Evolutionary conservation across 768 basidiomycete genomes (phyloP).

Genomic region (Xanthoconium stramineum): DNA sequence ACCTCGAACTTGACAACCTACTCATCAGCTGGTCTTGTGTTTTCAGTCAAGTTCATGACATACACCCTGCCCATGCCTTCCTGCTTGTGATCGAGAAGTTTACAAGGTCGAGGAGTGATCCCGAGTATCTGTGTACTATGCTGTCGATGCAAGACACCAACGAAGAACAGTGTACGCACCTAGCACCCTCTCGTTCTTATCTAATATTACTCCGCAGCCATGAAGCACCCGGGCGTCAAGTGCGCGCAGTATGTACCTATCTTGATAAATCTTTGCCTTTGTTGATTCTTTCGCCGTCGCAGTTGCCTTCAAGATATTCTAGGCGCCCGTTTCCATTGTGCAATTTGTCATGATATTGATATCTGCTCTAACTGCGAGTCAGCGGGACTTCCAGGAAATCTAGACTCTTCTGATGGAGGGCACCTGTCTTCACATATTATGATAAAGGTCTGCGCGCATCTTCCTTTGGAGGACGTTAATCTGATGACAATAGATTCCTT

Average conservation of each 20-base stretch:
- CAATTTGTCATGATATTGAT: slow-evolving; percentile 79
- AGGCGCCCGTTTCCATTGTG: slow-evolving; percentile 91
- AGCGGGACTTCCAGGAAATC: slow-evolving; percentile 78
- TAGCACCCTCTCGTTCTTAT: background rate
- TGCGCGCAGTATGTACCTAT: slow-evolving; percentile 72
- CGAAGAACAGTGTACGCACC: slow-evolving; percentile 59
- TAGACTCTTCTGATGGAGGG: slow-evolving; percentile 73
- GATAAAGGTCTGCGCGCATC: slow-evolving; percentile 69
- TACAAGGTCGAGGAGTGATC: slow-evolving; percentile 37
- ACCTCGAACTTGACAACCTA: background rate
- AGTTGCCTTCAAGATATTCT: slow-evolving; percentile 90
- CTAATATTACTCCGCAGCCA: slow-evolving; percentile 41
- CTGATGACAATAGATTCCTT: slow-evolving; percentile 63
- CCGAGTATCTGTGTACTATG: slow-evolving; percentile 30
- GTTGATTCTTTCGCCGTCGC: slow-evolving; percentile 1
- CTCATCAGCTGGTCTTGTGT: background rate
- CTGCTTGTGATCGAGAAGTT: slow-evolving; percentile 70
- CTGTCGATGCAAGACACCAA: slow-evolving; percentile 36
- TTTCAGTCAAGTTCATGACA: slow-evolving; percentile 80
- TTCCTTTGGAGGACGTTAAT: background rate
- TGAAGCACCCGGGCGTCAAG: slow-evolving; percentile 77
- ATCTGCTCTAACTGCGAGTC: slow-evolving; percentile 88
- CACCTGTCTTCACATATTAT: slow-evolving; percentile 87
- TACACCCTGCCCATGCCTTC: slow-evolving; percentile 89
- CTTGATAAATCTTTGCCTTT: background rate